A percentile compares a stretch with the other conserved stretches of the same genome.
Conservation (phyloP, 2,329 filamentous ascomycete genomes). For the Neonectria punicea region DNA sequence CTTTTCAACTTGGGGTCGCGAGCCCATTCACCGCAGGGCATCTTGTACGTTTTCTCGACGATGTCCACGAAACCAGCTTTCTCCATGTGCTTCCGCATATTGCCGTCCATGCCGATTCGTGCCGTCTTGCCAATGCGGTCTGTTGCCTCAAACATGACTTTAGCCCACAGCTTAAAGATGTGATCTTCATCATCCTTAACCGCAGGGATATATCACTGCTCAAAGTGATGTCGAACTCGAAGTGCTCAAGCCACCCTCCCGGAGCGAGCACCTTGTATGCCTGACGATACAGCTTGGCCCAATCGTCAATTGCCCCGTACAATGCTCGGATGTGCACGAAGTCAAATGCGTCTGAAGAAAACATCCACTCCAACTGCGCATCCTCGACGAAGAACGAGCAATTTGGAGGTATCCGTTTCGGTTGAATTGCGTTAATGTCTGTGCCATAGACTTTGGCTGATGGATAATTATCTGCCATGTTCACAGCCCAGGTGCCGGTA, state of each 20-base stretch:
- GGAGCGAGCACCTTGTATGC: slow-evolving; percentile 7
- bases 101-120: slow-evolving; percentile 25
- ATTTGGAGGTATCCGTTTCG: slow-evolving; percentile 8
- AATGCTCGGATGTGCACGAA: slow-evolving; percentile 19
- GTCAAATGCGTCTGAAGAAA: not conserved
- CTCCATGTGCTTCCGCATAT: slow-evolving; percentile 24
- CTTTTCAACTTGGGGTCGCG: slow-evolving; percentile 27
- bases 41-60: slow-evolving; percentile 27
- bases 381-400: slow-evolving; percentile 16
- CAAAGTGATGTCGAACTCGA: slow-evolving; percentile 34
- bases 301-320: slow-evolving; percentile 18
- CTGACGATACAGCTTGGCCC: slow-evolving; percentile 13
- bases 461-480: slow-evolving; percentile 2
- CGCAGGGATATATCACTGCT: slow-evolving; percentile 28
- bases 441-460: slow-evolving; percentile 7
- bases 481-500: slow-evolving; percentile 21
- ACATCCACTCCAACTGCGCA: slow-evolving; percentile 16
- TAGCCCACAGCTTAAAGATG: slow-evolving; percentile 33
- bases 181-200: slow-evolving; percentile 28
- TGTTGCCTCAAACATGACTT: slow-evolving; percentile 30
- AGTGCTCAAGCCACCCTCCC: slow-evolving; percentile 33
- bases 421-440: slow-evolving; percentile 10
- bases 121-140: slow-evolving; percentile 25
- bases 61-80: slow-evolving; percentile 33
- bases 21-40: slow-evolving; percentile 31